Base-by-base conservation (phyloP, 139 green algal genomes). In the Chlorella sp. region DNA sequence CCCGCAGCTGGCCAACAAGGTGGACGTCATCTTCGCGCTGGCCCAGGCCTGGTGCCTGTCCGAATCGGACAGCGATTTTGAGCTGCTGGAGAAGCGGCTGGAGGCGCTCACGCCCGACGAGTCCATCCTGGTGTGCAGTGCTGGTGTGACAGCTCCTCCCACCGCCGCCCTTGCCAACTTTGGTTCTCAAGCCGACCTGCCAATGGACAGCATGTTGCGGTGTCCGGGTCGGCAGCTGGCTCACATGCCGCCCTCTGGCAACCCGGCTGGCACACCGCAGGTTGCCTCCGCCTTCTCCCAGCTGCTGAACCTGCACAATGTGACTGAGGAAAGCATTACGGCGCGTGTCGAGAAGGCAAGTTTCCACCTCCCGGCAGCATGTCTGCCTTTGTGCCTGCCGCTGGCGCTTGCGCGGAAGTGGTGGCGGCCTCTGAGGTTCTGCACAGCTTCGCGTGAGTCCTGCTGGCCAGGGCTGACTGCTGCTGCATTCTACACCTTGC, bases 251-350 rank as follows among this genome's bases (percentile, higher is more conserved):
- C 30, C 65, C 4, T 39, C 30, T 2, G 36, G 25, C 36, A 4
- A 1, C 69, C 30, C 20, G 38, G 65, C 7, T 60, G 1, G 30
- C 18, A 4, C 34, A 12, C 30, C 26, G 39, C 90, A 98, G 94
- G 94, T 97, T 21, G 89, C 95, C 36, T 93, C 84, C 70, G 89
- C 93, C 30, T 98, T 98, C 86, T 95, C 90, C 16, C 94, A 98
- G 86, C 95, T 98, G 89, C 90, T 98, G 70, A 98, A 97, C 87
- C 92, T 98, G 86, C 96, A 98, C 93, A 98, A 98, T 83, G 90
- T 98, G 41, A 95, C 93, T 4, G 95, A 98, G 87, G 94, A 96
- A 63, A 94, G 97, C 74, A 89, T 90, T 79, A 95, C 92, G 63
- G 92, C 91, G 5, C 89, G 95, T 56, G 88, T 89, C 32, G 94